These are phyloP conservation scores for Stentor coeruleus DNA, from an alignment of 73 alveolate genomes.

Conservation along the genomic window DNA sequence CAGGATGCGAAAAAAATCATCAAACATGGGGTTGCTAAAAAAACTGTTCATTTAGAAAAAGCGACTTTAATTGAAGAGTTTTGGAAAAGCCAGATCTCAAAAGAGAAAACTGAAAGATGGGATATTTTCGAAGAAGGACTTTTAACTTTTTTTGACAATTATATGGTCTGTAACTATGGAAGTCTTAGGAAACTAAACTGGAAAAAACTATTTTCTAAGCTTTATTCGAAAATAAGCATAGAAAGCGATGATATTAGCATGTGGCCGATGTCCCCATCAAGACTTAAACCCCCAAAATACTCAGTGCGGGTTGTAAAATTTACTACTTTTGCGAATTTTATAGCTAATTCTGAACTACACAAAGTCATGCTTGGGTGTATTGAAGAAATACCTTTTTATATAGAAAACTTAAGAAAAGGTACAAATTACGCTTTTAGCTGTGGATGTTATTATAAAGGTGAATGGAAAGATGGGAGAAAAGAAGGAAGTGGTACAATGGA, in stretches of 20 bases:
- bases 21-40: not conserved
- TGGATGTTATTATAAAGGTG: slow-evolving; percentile 17
- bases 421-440: not conserved
- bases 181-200: slow-evolving; percentile 8
- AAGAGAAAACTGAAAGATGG: not conserved
- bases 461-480: slow-evolving; percentile 3
- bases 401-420: not conserved
- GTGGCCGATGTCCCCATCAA: slow-evolving; percentile 2
- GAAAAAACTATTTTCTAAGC: not conserved
- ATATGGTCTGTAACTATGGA: not conserved
- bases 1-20: slow-evolving; percentile 26
- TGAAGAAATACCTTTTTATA: slow-evolving; percentile 7
- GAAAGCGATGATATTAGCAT: not conserved
- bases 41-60: not conserved
- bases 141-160: not conserved
- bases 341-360: not conserved
- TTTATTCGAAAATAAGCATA: not conserved
- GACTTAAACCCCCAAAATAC: not conserved
- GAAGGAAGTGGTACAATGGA: not conserved
- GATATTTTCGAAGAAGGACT: slow-evolving; percentile 16
- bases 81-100: slow-evolving; percentile 8
- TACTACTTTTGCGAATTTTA: not conserved
- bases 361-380: not conserved
- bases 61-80: not conserved
- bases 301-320: not conserved